Percentiles rank a stretch among this genome's conserved stretches.
phyloP scores from a whole-genome alignment of 331 rosid genomes.

The Telfairia occidentalis region DNA sequence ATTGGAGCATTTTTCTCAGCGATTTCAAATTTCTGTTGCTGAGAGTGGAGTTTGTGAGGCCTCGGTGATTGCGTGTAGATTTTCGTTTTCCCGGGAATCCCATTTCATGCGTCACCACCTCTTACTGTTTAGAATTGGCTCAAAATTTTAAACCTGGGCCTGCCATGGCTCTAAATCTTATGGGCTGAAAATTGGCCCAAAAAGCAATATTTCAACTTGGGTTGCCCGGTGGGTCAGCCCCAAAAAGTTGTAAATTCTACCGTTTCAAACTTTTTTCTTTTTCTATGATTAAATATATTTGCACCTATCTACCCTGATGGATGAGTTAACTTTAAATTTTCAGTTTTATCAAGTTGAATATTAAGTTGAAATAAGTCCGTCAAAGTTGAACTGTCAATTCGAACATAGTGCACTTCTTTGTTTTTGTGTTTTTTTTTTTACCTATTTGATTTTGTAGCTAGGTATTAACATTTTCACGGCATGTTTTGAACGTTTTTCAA shows the following conservation, averaged over 20 bases:
- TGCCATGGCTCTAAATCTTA: not conserved
- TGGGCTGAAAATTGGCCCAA: not conserved
- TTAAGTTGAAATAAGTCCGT: no score
- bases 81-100: slow-evolving; percentile 18
- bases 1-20: slow-evolving; percentile 21
- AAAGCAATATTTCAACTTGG: not conserved
- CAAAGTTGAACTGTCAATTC: no score
- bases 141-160: not conserved
- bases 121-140: not conserved
- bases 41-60: not conserved
- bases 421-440: no score
- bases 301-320: no score
- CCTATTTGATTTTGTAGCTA: no score
- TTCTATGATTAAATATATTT: no score
- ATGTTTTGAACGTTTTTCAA: no score
- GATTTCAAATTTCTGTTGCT: slow-evolving; percentile 20
- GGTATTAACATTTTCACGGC: no score
- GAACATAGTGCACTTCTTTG: no score
- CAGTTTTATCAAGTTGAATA: no score
- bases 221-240: not conserved
- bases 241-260: not conserved
- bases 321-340: no score
- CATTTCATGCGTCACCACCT: not conserved
- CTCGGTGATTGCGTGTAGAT: not conserved
- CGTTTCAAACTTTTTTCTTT: no score